Percentiles rank a stretch among this genome's conserved stretches.
These are phyloP conservation scores for Emydomyces testavorans DNA, from an alignment of 2,329 filamentous ascomycete species.

Conservation along the genomic window DNA sequence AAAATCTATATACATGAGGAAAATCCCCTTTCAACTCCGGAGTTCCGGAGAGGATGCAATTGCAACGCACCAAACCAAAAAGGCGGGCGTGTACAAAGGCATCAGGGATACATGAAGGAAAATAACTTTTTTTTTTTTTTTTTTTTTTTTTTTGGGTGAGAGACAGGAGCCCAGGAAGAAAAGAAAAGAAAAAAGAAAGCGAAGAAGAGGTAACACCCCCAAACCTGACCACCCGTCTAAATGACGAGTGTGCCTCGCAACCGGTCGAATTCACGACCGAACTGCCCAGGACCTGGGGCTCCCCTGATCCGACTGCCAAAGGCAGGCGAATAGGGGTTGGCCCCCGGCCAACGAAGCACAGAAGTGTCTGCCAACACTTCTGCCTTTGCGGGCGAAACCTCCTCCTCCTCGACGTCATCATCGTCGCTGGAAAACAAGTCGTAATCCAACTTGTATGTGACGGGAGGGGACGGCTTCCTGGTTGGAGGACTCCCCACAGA, in stretches of 20 bases:
- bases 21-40: constrained; percentile 5
- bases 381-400: constrained; percentile 1
- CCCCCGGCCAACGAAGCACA: constrained; percentile 11
- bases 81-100: constrained; percentile 2
- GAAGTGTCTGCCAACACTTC: constrained; percentile 4
- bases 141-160: too few relatives aligned
- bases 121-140: too few relatives aligned
- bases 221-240: constrained; percentile 7
- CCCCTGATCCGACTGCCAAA: constrained; percentile 10
- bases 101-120: constrained; percentile 4
- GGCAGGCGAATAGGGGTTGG: constrained; percentile 14
- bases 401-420: constrained; percentile 13
- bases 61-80: constrained; percentile 7
- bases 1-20: constrained; percentile 8
- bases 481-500: not conserved
- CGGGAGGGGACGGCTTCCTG: constrained; percentile 1
- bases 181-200: constrained; percentile 3
- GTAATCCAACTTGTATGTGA: constrained; percentile 24
- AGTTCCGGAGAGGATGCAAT: not conserved
- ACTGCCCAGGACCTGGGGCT: not conserved
- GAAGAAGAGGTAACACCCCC: constrained; percentile 9
- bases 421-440: constrained; percentile 21
- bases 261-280: constrained; percentile 11
- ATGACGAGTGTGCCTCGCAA: constrained; percentile 3
- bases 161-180: constrained; percentile 1